phyloP scores from a whole-genome alignment of 345 rosid species.

The Brassica napus region Da-Ae NC_063435.1:20267501-20268000 shows the following conservation, averaged over 20 bases:
- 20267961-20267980: slow-evolving; percentile 48
- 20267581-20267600: slow-evolving; percentile 97
- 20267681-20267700: slow-evolving; percentile 77
- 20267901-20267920: slow-evolving; percentile 63
- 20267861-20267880: slow-evolving; percentile 62
- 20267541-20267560: slow-evolving; percentile 52
- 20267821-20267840: slow-evolving; percentile 71
- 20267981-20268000: slow-evolving; percentile 46
- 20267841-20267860: slow-evolving; percentile 86
- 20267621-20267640: slow-evolving; percentile 62
- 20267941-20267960: slow-evolving; percentile 42
- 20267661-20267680: slow-evolving; percentile 78
- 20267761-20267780: slow-evolving; percentile 60
- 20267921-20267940: slow-evolving; percentile 49
- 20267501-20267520: slow-evolving; percentile 79
- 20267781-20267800: slow-evolving; percentile 78
- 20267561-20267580: slow-evolving; percentile 88
- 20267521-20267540: slow-evolving; percentile 79
- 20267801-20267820: slow-evolving; percentile 85
- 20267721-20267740: slow-evolving; percentile 66
- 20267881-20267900: slow-evolving; percentile 58
- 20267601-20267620: slow-evolving; percentile 77
- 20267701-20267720: slow-evolving; percentile 70
- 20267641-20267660: slow-evolving; percentile 84
- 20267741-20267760: slow-evolving; percentile 76